phyloP scores from a whole-genome alignment of 352 stramenopile species.

The Thalassiosira exigua region DNA sequence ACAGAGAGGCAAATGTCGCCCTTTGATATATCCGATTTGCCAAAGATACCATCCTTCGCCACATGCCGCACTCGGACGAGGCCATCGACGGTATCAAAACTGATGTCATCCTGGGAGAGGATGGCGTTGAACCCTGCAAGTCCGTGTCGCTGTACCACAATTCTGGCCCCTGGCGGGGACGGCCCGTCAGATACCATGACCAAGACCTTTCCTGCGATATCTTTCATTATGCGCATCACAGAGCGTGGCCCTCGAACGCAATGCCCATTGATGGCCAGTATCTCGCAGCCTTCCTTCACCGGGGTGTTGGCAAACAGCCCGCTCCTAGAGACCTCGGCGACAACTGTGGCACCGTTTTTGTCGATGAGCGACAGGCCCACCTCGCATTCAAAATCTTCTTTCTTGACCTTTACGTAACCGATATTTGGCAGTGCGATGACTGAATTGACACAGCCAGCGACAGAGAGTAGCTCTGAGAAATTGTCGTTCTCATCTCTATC shows the following conservation, averaged over 20 bases:
- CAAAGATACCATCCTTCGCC: conserved; percentile 26
- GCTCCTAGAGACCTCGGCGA: conserved; percentile 40
- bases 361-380: conserved; percentile 45
- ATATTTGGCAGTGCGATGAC: conserved; percentile 31
- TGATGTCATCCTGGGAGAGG: conserved; percentile 22
- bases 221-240: conserved; percentile 43
- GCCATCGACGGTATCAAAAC: conserved; percentile 31
- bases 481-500: conserved; percentile 40
- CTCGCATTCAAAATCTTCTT: conserved; percentile 29
- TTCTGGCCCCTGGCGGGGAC: conserved; percentile 30
- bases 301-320: conserved; percentile 29
- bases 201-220: conserved; percentile 21
- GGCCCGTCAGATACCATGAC: conserved; percentile 32
- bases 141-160: conserved; percentile 28
- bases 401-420: conserved; percentile 18
- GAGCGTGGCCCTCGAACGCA: conserved; percentile 29
- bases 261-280: conserved; percentile 50
- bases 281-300: conserved; percentile 36
- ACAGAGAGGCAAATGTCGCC: conserved; percentile 44
- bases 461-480: conserved; percentile 42
- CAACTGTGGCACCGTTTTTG: conserved; percentile 36
- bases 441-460: conserved; percentile 28
- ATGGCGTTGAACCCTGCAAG: conserved; percentile 8
- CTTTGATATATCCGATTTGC: conserved; percentile 16
- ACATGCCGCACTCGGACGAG: conserved; percentile 43